These are phyloP conservation scores for Nephelium lappaceum DNA, from an alignment of 345 rosid genomes.

Conservation along the genomic window DNA sequence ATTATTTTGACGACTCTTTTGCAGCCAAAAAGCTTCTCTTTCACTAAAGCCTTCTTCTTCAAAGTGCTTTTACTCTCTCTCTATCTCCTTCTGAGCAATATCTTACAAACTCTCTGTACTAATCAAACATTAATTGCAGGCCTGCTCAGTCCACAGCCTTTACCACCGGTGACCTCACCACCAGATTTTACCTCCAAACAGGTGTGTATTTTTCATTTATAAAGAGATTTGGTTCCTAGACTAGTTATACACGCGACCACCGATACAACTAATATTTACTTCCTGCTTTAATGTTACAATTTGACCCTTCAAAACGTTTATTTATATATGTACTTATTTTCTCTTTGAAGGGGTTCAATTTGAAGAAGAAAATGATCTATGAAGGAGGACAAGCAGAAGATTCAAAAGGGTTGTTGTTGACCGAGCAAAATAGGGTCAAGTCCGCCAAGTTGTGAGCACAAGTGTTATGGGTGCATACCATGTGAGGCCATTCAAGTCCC, in stretches of 20 bases:
- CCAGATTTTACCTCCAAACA: not conserved
- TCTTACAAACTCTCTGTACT: not conserved
- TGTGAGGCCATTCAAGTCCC: constrained; percentile 84
- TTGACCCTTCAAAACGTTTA: too few relatives aligned
- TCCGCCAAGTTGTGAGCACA: constrained; percentile 77
- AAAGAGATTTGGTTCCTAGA: too few relatives aligned
- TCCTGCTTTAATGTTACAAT: too few relatives aligned
- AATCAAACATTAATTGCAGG: constrained; percentile 6
- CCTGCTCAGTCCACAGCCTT: constrained; percentile 2
- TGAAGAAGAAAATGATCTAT: not conserved
- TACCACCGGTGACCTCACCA: not conserved
- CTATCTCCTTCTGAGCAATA: not conserved
- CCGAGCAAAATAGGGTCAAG: constrained; percentile 64
- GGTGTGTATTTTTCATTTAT: not conserved
- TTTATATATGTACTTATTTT: too few relatives aligned
- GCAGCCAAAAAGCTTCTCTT: not conserved
- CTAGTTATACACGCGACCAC: too few relatives aligned
- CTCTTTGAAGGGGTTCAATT: not conserved
- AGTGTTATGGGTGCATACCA: constrained; percentile 76
- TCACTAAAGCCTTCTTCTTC: not conserved
- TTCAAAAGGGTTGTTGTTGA: not conserved
- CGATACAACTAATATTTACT: too few relatives aligned
- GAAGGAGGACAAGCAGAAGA: not conserved
- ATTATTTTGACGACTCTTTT: too few relatives aligned
- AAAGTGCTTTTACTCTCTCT: not conserved